These are phyloP conservation scores for Salix dunnii DNA, from an alignment of 345 rosid species.

Conservation along the genomic window DNA sequence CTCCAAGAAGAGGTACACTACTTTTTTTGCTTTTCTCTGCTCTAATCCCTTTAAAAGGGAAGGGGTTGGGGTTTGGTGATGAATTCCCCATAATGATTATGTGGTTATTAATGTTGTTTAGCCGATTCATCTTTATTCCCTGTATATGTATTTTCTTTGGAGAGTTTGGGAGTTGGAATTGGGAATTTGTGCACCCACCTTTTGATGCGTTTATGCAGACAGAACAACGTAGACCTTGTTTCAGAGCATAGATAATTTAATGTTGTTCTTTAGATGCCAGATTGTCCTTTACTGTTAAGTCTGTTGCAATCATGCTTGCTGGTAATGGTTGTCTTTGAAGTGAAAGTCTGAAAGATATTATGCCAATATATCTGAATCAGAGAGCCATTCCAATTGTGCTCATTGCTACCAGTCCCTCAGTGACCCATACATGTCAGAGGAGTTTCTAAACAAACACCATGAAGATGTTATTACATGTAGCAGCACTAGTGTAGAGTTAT, in stretches of 20 bases:
- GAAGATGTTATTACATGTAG: not conserved
- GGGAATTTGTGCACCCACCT: not conserved
- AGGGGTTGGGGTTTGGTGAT: not conserved
- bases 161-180: conserved; percentile 1
- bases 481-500: not conserved
- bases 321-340: not conserved
- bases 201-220: not conserved
- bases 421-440: not conserved
- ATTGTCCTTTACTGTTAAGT: not conserved
- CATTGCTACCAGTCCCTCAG: not conserved
- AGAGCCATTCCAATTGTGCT: not conserved
- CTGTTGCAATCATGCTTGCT: not conserved
- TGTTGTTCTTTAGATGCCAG: not conserved
- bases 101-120: not conserved
- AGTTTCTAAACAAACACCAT: not conserved
- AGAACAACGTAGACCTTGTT: not conserved
- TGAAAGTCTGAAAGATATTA: not conserved
- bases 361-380: not conserved
- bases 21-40: not conserved
- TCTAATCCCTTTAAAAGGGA: not conserved
- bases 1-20: conserved; percentile 70
- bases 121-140: not conserved
- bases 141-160: not conserved
- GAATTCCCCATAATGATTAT: not conserved
- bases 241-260: not conserved